Evolutionary conservation across 345 rosid species (phyloP).

Genomic region (Dimocarpus longan): DNA sequence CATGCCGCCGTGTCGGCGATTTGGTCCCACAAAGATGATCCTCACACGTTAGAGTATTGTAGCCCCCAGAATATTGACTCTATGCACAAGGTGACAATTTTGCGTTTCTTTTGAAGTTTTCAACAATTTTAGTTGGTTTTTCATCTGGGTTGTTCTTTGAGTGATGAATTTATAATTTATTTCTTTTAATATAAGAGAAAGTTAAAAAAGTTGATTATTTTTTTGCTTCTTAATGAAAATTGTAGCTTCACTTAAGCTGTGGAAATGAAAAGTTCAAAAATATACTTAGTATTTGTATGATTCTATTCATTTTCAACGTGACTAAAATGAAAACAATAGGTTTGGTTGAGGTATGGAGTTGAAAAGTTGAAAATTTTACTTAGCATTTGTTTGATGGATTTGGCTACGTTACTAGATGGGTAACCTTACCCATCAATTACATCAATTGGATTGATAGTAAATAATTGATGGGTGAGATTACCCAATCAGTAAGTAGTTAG

Average conservation of each 20-base stretch:
- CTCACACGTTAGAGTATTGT: conserved; percentile 62
- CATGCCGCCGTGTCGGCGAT: conserved; percentile 88
- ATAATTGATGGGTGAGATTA: too few relatives aligned
- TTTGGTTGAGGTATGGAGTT: too few relatives aligned
- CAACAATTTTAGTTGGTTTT: not conserved
- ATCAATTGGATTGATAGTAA: too few relatives aligned
- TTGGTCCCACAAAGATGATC: conserved; percentile 75
- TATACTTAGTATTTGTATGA: not conserved
- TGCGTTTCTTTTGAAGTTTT: not conserved
- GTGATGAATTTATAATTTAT: not conserved
- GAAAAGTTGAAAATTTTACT: too few relatives aligned
- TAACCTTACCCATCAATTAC: too few relatives aligned
- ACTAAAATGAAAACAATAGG: too few relatives aligned
- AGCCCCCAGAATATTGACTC: conserved; percentile 63
- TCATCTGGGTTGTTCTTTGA: not conserved
- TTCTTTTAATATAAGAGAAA: too few relatives aligned
- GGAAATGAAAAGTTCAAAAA: not conserved
- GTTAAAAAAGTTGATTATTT: not conserved
- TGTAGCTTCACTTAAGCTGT: not conserved
- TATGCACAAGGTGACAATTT: conserved; percentile 73
- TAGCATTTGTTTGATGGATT: too few relatives aligned
- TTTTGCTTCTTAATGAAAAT: not conserved
- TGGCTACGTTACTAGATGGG: too few relatives aligned
- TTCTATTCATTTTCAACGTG: too few relatives aligned
- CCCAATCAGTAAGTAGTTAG: too few relatives aligned